Evolutionary conservation across 805 yeast genomes (phyloP).

Genomic region (Yueomyces sinensis): DNA sequence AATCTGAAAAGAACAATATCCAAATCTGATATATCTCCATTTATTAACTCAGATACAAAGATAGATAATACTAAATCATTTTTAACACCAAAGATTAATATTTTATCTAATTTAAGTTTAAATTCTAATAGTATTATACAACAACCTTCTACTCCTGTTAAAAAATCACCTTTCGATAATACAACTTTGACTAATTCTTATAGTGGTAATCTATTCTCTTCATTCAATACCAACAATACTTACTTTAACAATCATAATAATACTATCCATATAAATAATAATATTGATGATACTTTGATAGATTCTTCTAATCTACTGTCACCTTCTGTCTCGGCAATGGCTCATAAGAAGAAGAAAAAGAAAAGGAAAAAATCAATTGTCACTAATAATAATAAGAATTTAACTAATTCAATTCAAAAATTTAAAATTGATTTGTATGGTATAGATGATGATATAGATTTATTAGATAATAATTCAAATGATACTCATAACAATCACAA

Average conservation of each 20-base stretch:
- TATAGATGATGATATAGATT: constrained; percentile 4
- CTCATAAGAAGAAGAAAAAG: constrained; percentile 12
- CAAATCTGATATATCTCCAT: constrained; percentile 20
- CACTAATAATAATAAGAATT: constrained; percentile 16
- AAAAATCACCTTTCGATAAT: constrained; percentile 15
- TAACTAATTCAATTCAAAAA: constrained; percentile 22
- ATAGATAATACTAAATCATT: constrained; percentile 13
- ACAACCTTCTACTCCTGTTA: constrained; percentile 22
- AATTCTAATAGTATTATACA: constrained; percentile 12
- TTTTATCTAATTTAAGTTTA: constrained; percentile 16
- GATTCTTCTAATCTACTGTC: too few species aligned
- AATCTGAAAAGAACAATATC: constrained; percentile 11
- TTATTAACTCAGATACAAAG: constrained; percentile 16
- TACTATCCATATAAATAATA: too few species aligned
- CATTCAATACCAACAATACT: background rate
- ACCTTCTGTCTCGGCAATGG: constrained; percentile 9
- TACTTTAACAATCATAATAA: constrained; percentile 2
- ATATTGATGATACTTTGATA: constrained; percentile 10
- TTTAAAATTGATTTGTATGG: constrained; percentile 26
- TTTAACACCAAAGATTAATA: constrained; percentile 11
- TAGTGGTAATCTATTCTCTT: background rate
- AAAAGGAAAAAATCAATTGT: constrained; percentile 1
- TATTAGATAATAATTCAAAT: too few species aligned
- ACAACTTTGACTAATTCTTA: too few species aligned
- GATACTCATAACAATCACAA: too few species aligned